These are phyloP conservation scores for Pyrus hybrid DNA, from an alignment of 331 rosid genomes.

Conservation along the genomic window DNA sequence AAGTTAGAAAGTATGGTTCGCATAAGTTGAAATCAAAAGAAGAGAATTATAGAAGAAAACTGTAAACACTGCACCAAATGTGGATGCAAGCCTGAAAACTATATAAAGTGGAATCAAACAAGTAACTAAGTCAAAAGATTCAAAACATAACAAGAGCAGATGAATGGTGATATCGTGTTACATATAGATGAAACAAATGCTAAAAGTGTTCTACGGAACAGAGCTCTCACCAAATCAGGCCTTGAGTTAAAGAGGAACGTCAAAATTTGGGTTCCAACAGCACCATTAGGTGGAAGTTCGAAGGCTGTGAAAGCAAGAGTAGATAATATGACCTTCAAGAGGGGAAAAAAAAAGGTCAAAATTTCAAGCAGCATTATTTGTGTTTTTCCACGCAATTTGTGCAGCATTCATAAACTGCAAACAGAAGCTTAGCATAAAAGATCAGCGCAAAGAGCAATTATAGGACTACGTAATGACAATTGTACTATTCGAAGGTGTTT, in stretches of 20 bases:
- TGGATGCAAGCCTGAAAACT: neutral
- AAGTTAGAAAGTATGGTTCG: neutral
- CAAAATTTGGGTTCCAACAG: constrained; percentile 82
- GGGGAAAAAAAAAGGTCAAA: neutral
- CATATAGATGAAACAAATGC: neutral
- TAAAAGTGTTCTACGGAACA: constrained; percentile 1
- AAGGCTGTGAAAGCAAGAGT: constrained; percentile 96
- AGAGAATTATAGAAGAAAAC: neutral
- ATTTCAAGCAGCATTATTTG: neutral
- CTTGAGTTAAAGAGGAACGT: constrained; percentile 87
- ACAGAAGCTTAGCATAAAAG: neutral
- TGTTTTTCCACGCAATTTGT: neutral
- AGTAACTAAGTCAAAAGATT: neutral
- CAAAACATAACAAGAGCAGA: neutral
- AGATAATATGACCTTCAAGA: constrained; percentile 77
- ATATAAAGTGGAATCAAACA: neutral
- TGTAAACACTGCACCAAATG: neutral
- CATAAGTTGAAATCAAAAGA: neutral
- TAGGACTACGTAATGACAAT: neutral
- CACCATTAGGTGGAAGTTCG: constrained; percentile 97
- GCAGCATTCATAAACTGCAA: neutral
- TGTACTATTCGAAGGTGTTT: neutral
- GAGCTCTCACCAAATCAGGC: constrained; percentile 78
- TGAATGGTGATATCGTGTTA: neutral
- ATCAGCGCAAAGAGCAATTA: neutral